Base-by-base conservation (phyloP, 305 asterid species). In the Fraxinus xanthoxyloides region DNA sequence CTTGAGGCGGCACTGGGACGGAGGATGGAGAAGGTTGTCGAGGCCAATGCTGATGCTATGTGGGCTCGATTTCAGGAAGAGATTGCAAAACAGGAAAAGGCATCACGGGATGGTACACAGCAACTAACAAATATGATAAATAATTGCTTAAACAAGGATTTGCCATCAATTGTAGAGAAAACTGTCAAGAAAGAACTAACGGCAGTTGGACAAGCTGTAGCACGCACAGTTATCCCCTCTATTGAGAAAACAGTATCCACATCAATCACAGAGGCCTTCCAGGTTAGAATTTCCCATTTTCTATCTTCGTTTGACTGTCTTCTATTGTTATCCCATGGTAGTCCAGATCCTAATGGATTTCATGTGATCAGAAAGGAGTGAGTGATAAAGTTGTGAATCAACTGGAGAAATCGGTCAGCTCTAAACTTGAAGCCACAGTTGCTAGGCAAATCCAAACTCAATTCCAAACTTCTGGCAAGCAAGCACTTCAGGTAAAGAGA, bases 11-110 rank as follows among this genome's bases (percentile, higher is more conserved):
- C 95, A 46, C 77, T 93, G 86, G 97, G 95, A 35, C 85, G 88
- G 85, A 88, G 87, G 90, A 87, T 89, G 89, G 98, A 95, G 89
- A 95, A 92, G 85, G 82, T 87, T 65, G 86, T 86, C 72, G 94
- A 95, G 90, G 92, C 95, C 79, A 95, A 91, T 85, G 65, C 88
- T 63, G 98, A 95, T 92, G 98, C 97, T 65, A 54, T 91, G 80
- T 91, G 95, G 98, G 98, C 93, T 82, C 98, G 93, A 75, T 70
- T 90, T 80, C 97, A 89, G 84, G 98, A 95, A 90, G 98, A 95
- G 86, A 88, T 87, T 85, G 90, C 87, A 56, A 95, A 90, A 82
- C 95, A 92, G 89, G 98, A 95, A 65, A 93, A 92, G 87, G 87
- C 91, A 75, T 89, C 89, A 19, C 89, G 90, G 72, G 99, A 95